A percentile compares a stretch with the other conserved stretches of the same genome.
Evolutionary conservation across 176 grass and related monocot genomes (phyloP).

Genomic region (Bothriochloa decipiens): DNA sequence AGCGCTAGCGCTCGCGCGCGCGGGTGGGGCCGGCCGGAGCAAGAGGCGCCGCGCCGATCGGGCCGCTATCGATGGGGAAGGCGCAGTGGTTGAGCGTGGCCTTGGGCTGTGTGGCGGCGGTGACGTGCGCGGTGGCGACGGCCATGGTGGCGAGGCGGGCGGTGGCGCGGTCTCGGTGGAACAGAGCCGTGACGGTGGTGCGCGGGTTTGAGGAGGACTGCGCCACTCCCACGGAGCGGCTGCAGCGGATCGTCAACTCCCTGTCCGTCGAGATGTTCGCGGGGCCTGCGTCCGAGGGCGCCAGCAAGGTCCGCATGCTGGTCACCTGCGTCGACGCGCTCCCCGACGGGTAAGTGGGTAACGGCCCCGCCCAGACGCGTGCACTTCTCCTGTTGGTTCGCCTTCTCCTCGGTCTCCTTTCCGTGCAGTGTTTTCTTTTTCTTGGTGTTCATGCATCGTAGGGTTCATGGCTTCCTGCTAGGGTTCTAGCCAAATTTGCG

Average conservation of each 20-base stretch:
- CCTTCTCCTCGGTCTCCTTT: not conserved
- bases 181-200: constrained; percentile 50
- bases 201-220: constrained; percentile 58
- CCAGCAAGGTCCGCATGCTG: constrained; percentile 82
- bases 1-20: not conserved
- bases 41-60: not conserved
- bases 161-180: constrained; percentile 48
- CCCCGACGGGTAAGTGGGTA: constrained; percentile 63
- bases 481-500: not conserved
- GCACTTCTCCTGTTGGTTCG: not conserved
- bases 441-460: not conserved
- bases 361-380: not conserved
- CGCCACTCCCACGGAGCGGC: constrained; percentile 57
- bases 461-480: not conserved
- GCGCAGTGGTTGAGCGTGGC: constrained; percentile 52
- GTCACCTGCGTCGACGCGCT: constrained; percentile 70
- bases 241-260: constrained; percentile 63
- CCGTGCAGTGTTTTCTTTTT: too few species aligned
- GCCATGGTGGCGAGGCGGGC: constrained; percentile 42
- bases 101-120: constrained; percentile 46
- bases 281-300: constrained; percentile 59
- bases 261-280: constrained; percentile 80
- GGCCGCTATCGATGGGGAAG: not conserved
- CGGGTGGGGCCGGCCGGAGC: not conserved
- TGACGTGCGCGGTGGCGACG: constrained; percentile 56